phyloP scores from a whole-genome alignment of 345 rosid genomes.

The Brassica rapa region DNA sequence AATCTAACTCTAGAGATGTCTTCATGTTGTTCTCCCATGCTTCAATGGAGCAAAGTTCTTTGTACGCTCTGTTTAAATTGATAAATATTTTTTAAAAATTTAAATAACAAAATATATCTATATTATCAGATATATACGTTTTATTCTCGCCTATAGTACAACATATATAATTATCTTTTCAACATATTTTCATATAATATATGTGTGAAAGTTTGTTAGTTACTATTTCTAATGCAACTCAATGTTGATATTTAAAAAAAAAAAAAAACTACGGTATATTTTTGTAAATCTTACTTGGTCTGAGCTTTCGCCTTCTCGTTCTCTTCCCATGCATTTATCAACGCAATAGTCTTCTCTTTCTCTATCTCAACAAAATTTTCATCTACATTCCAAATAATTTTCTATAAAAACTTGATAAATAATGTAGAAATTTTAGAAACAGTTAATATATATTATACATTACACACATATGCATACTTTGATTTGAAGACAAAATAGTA shows the following conservation, averaged over 20 bases:
- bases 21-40: slow-evolving; percentile 69
- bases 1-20: slow-evolving; percentile 52
- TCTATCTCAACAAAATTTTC: slow-evolving; percentile 51
- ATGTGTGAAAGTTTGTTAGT: background rate
- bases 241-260: background rate
- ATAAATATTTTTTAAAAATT: background rate
- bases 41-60: slow-evolving; percentile 51
- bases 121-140: background rate
- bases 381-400: slow-evolving; percentile 10
- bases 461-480: slow-evolving; percentile 30
- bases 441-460: background rate
- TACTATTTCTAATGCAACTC: background rate
- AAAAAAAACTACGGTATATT: background rate
- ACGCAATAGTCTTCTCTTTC: slow-evolving; percentile 62
- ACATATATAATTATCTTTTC: background rate
- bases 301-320: slow-evolving; percentile 79
- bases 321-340: slow-evolving; percentile 83
- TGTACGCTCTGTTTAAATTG: slow-evolving; percentile 53
- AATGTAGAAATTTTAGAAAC: background rate
- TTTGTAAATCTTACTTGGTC: slow-evolving; percentile 58
- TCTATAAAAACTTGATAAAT: background rate
- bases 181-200: background rate
- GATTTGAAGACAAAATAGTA: slow-evolving; percentile 23
- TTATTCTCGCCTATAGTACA: background rate
- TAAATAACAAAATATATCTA: background rate